Conservation (phyloP, 768 basidiomycete species). For the Tephrocybe rancida region DNA sequence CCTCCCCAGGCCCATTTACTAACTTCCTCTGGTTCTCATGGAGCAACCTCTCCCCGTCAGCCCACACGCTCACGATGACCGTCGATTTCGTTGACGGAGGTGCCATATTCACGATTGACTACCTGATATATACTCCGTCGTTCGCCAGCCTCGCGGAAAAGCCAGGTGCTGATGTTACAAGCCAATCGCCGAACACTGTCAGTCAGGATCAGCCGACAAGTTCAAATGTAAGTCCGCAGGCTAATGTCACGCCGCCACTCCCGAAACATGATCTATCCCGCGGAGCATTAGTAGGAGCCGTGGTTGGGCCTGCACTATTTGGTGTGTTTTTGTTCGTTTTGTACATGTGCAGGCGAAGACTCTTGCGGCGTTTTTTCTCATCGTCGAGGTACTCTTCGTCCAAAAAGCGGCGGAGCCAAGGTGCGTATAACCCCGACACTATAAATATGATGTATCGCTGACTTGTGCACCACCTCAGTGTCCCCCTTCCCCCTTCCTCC, state of each 20-base stretch:
- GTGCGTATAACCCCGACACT: neutral
- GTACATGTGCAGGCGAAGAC: neutral
- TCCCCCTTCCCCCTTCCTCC: neutral
- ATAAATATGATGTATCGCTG: no score
- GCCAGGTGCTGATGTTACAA: neutral
- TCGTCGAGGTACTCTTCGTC: neutral
- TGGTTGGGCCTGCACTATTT: neutral
- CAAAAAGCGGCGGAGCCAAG: neutral
- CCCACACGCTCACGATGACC: neutral
- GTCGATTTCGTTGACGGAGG: neutral
- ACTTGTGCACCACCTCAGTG: neutral
- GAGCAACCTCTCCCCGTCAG: neutral
- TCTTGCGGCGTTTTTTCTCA: neutral
- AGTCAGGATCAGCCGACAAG: neutral
- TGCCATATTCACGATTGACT: neutral
- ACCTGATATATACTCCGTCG: constrained; percentile 2
- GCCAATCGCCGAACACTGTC: neutral
- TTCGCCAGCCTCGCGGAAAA: neutral
- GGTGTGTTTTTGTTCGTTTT: neutral
- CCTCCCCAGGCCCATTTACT: neutral
- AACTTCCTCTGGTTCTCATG: neutral
- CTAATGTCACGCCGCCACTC: neutral
- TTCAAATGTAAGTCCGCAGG: neutral
- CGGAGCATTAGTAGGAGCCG: neutral
- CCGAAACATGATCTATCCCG: neutral